Evolutionary conservation across 139 green algal genomes (phyloP), one percentile per base, ranked within the genome.

Genomic region (Chlorokybus atmophyticus): DNA sequence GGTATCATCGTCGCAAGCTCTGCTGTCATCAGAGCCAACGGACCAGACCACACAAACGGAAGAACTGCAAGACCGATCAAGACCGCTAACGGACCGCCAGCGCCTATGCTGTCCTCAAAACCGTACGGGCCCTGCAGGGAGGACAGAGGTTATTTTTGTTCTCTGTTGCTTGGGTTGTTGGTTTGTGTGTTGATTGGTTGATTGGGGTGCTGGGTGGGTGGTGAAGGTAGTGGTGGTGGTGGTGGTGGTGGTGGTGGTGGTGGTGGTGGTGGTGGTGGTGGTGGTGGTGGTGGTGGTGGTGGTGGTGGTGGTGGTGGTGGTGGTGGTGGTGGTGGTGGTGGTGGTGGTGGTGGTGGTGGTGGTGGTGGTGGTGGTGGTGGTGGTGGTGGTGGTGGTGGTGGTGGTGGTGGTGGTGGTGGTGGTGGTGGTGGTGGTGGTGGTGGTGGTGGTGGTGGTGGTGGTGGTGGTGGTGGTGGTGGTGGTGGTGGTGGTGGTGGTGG

Each of bases 21-120:
- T 10, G 55, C 64, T 25, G 68, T 76, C 64, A 76, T 69, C 27
- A 76, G 38, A 21, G 68, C 68, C 27, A 75, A 17, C 10, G 68
- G 68, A n/a, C 55, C 23, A 24, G 57, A 76, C 68, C 68, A 76
- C 25, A 76, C 4, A 17, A 73, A 41, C 4, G 64, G 64, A 14
- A 65, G n/a, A 3, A 67, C 30, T 14, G 67, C 29, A 24, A 70
- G 26, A 10, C 38, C 23, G 3, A 66, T 21, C 27, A 75, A 47
- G 29, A 32, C 32, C 7, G 57, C 23, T 10, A 52, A 55, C 3
- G 42, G 27, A 2, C 68, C 68, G 25, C 42, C 67, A 14, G 57
- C 57, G 5, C 56, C 68, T 24, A 76, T 32, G 14, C n/a, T 27
- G 35, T 75, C 68, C 47, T 76, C 68, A 4, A 76, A 71, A 6